Conservation (phyloP, 2,329 filamentous ascomycete species). For the Clarireedia monteithiana region DNA sequence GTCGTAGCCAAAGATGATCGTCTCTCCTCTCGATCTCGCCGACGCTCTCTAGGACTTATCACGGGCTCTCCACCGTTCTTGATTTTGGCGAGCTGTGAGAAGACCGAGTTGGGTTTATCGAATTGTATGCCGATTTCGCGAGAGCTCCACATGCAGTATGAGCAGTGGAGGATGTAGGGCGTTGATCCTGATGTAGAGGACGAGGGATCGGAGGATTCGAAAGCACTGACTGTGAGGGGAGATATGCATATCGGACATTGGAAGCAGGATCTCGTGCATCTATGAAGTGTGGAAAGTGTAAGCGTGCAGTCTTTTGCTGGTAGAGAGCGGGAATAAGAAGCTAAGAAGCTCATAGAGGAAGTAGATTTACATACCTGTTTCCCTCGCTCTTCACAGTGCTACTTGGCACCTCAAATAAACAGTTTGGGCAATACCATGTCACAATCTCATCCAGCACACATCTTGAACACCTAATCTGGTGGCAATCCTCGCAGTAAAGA, state of each 20-base stretch:
- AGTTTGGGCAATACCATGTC: constrained; percentile 91
- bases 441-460: constrained; percentile 92
- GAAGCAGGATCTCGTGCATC: constrained; percentile 91
- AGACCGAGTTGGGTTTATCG: constrained; percentile 80
- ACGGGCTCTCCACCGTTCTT: constrained; percentile 51
- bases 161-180: constrained; percentile 75
- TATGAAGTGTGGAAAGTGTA: constrained; percentile 29
- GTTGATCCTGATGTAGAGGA: constrained; percentile 31
- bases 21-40: constrained; percentile 23
- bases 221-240: constrained; percentile 65
- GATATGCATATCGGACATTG: constrained; percentile 86
- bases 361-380: constrained; percentile 58
- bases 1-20: constrained; percentile 15
- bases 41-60: constrained; percentile 38
- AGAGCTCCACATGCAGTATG: constrained; percentile 89
- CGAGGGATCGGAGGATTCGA: constrained; percentile 42
- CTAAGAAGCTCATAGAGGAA: background rate
- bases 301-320: background rate
- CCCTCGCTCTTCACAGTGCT: constrained; percentile 88
- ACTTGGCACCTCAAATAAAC: constrained; percentile 91
- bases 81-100: constrained; percentile 67
- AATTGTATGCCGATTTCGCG: constrained; percentile 86
- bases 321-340: background rate
- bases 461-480: constrained; percentile 87
- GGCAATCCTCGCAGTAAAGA: constrained; percentile 94